Percentiles rank a stretch among this genome's conserved stretches.
Conservation (phyloP, 495 filamentous ascomycete genomes). For the Neurospora tetraspora region DNA sequence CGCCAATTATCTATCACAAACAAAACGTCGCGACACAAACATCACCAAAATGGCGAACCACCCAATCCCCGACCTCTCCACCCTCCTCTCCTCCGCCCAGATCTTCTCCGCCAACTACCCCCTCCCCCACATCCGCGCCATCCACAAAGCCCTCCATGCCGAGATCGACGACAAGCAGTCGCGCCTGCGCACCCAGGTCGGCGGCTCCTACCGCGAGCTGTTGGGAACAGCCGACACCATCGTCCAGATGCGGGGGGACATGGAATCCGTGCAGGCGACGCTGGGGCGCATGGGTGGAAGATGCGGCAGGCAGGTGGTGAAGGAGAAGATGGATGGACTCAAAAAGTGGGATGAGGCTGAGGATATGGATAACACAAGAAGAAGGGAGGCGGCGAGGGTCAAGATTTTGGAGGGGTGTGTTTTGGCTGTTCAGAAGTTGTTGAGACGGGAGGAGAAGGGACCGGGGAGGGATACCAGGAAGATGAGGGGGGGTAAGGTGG, state of each 20-base stretch:
- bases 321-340: conserved; percentile 54
- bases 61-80: conserved; percentile 29
- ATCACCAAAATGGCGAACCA: conserved; percentile 15
- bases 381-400: conserved; percentile 24
- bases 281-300: conserved; percentile 62
- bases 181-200: conserved; percentile 82
- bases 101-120: conserved; percentile 60
- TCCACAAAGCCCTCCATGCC: conserved; percentile 44
- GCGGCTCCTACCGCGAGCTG: conserved; percentile 86
- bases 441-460: conserved; percentile 35
- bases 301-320: conserved; percentile 67
- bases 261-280: conserved; percentile 59
- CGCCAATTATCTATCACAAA: neutral
- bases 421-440: conserved; percentile 25
- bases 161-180: conserved; percentile 70
- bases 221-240: conserved; percentile 89
- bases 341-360: conserved; percentile 1
- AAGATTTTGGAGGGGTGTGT: conserved; percentile 33
- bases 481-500: conserved; percentile 19
- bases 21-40: neutral
- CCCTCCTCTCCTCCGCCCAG: conserved; percentile 53
- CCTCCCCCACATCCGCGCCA: conserved; percentile 53
- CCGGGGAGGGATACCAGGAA: neutral
- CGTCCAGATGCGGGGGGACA: conserved; percentile 73
- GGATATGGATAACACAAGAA: conserved; percentile 8